Evolutionary conservation across 768 basidiomycete species (phyloP).

Genomic region (Amanita rimosa): DNA sequence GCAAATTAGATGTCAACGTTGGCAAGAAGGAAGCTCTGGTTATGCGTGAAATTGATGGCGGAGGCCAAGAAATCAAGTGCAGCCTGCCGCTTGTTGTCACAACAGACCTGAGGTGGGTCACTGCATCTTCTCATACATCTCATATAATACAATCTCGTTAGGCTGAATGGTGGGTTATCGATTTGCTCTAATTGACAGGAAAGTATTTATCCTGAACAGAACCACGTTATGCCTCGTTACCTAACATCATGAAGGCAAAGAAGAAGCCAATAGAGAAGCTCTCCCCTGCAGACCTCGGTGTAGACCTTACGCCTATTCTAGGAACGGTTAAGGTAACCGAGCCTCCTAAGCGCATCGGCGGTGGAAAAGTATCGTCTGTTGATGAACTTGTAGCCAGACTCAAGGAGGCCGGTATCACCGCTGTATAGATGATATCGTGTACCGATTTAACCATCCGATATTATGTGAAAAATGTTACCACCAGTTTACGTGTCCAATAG

Average conservation of each 20-base stretch:
- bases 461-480: not conserved
- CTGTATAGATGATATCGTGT: constrained; percentile 14
- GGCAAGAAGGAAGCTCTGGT: constrained; percentile 57
- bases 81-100: constrained; percentile 80
- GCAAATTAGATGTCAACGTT: constrained; percentile 66
- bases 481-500: not conserved
- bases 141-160: constrained; percentile 14
- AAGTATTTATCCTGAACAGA: constrained; percentile 31
- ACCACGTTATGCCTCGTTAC: constrained; percentile 94
- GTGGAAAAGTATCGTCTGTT: constrained; percentile 83
- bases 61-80: constrained; percentile 72
- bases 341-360: constrained; percentile 84
- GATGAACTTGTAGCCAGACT: constrained; percentile 86
- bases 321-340: constrained; percentile 85
- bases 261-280: constrained; percentile 92
- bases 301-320: constrained; percentile 75
- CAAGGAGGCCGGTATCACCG: constrained; percentile 69
- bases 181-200: not conserved
- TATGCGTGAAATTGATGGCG: constrained; percentile 90
- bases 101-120: constrained; percentile 77
- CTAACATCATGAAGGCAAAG: constrained; percentile 99
- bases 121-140: not conserved
- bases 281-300: constrained; percentile 63
- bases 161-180: constrained; percentile 54
- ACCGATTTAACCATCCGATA: not conserved